These are phyloP conservation scores for Polytrichum commune DNA, from an alignment of 225 moss, liverwort and hornwort genomes.

Conservation along the genomic window DNA sequence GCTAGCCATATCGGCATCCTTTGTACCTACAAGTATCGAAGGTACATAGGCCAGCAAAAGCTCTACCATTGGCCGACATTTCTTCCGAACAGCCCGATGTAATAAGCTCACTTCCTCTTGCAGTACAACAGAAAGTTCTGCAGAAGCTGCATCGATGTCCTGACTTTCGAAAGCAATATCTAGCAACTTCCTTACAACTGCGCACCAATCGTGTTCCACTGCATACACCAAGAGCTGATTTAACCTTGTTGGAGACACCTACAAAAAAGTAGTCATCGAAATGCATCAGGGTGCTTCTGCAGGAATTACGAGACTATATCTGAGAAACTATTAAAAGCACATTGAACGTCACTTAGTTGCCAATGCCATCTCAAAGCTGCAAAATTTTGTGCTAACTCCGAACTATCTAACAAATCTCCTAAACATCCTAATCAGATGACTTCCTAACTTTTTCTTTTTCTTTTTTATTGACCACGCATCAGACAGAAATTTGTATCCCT, in stretches of 20 bases:
- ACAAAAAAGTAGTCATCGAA: neutral
- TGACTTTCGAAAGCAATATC: conserved; percentile 62
- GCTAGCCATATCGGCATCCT: conserved; percentile 22
- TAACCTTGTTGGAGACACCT: conserved; percentile 31
- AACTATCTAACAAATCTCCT: no score
- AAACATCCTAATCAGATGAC: no score
- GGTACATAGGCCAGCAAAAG: conserved; percentile 64
- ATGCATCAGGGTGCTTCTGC: no score
- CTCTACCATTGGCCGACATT: conserved; percentile 67
- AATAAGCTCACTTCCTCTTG: conserved; percentile 57
- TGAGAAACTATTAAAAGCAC: no score
- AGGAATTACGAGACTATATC: no score
- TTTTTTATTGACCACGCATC: no score
- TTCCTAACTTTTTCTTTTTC: no score
- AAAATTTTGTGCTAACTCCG: no score
- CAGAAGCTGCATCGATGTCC: conserved; percentile 29
- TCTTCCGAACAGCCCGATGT: conserved; percentile 81
- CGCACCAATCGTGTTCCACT: conserved; percentile 83
- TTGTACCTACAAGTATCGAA: conserved; percentile 25
- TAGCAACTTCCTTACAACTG: conserved; percentile 65
- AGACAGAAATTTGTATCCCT: no score
- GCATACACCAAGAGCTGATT: conserved; percentile 63
- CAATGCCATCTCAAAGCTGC: no score
- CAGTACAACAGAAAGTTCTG: conserved; percentile 42
- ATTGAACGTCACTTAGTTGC: no score